Percentiles rank a stretch among this genome's conserved stretches.
Evolutionary conservation across 306 rosid species (phyloP).

Genomic region (Castanospermum australe): DNA sequence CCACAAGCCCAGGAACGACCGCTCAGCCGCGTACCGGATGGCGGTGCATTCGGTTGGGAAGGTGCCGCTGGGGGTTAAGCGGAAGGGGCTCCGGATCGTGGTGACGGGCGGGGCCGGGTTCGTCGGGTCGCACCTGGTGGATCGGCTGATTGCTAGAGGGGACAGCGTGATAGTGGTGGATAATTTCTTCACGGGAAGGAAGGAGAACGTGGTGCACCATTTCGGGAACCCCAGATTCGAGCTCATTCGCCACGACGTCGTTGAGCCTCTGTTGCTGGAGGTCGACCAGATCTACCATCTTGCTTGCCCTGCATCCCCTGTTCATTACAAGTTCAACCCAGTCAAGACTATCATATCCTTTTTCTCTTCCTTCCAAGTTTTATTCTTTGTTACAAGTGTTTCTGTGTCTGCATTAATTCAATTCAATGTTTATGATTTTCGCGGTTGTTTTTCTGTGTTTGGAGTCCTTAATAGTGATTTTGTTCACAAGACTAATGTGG

Average conservation of each 20-base stretch:
- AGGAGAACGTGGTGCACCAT: constrained; percentile 93
- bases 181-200: constrained; percentile 89
- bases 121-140: constrained; percentile 92
- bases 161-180: constrained; percentile 94
- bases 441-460: background rate
- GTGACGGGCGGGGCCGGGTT: constrained; percentile 96
- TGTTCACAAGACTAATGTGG: constrained; percentile 93
- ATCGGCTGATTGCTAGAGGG: constrained; percentile 86
- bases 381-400: background rate
- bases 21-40: constrained; percentile 22
- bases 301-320: constrained; percentile 98
- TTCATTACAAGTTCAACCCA: constrained; percentile 95
- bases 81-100: constrained; percentile 88
- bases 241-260: constrained; percentile 94
- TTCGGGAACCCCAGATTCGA: constrained; percentile 89
- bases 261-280: constrained; percentile 85
- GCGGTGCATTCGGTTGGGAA: constrained; percentile 65
- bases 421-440: background rate
- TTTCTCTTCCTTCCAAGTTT: background rate
- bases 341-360: constrained; percentile 98
- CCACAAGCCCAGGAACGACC: constrained; percentile 33
- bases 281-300: constrained; percentile 99
- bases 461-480: constrained; percentile 46
- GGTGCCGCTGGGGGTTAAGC: constrained; percentile 73
- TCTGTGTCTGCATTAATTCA: background rate